Evolutionary conservation across 2,329 filamentous ascomycete genomes (phyloP).

Genomic region (Stagonosporopsis chrysanthemi): DNA sequence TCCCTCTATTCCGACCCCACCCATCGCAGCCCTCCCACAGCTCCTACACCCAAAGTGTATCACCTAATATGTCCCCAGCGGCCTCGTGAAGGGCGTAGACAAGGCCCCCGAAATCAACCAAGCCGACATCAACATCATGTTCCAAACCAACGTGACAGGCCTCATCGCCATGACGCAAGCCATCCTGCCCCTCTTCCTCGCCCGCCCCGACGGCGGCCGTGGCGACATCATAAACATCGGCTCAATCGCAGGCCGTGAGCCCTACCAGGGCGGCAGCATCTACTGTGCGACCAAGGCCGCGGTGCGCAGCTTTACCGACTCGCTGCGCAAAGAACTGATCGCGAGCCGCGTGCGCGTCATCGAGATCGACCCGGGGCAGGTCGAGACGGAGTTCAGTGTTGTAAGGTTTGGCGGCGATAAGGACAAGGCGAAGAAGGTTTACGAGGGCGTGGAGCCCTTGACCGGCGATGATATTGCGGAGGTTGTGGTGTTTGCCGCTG

Average conservation of each 20-base stretch:
- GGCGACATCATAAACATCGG: constrained; percentile 98
- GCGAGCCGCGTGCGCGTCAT: constrained; percentile 82
- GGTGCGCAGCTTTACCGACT: constrained; percentile 83
- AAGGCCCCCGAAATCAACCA: constrained; percentile 82
- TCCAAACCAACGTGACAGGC: constrained; percentile 91
- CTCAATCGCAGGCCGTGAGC: constrained; percentile 87
- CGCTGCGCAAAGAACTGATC: constrained; percentile 82
- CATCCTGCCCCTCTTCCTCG: constrained; percentile 81
- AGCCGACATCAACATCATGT: constrained; percentile 86
- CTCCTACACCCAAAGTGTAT: not conserved
- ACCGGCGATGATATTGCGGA: constrained; percentile 93
- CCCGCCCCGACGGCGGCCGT: constrained; percentile 70
- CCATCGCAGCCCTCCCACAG: not conserved
- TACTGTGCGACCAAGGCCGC: constrained; percentile 95
- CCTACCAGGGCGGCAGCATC: constrained; percentile 84
- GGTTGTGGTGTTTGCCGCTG: constrained; percentile 84
- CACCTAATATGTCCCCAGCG: constrained; percentile 58
- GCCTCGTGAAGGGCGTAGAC: constrained; percentile 87
- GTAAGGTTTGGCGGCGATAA: constrained; percentile 90
- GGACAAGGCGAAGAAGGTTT: constrained; percentile 87
- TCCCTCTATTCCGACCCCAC: not conserved
- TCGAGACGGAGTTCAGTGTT: constrained; percentile 92
- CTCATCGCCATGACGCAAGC: constrained; percentile 97
- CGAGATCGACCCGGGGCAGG: constrained; percentile 88
- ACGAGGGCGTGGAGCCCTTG: constrained; percentile 74